phyloP scores from a whole-genome alignment of 176 grass and related monocot genomes.

The Thalia dealbata region DNA sequence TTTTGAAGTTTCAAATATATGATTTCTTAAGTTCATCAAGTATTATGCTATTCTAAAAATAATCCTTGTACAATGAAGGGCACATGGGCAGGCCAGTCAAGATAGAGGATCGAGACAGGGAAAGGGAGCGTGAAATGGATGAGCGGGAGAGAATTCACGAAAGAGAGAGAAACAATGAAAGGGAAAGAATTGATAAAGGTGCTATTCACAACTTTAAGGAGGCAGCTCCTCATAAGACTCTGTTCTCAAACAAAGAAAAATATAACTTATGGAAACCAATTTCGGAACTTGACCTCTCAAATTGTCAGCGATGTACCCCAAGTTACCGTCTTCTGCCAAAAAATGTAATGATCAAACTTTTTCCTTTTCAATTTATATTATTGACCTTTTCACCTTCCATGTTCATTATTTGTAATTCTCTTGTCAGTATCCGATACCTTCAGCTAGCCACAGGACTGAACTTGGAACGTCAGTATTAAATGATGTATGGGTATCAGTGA shows the following conservation, averaged over 20 bases:
- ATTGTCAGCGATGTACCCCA: conserved; percentile 58
- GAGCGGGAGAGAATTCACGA: conserved; percentile 50
- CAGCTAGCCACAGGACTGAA: conserved; percentile 53
- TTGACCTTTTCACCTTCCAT: background rate
- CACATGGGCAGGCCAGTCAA: conserved; percentile 28
- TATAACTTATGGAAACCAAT: conserved; percentile 64
- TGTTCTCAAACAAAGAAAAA: conserved; percentile 52
- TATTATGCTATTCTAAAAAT: background rate
- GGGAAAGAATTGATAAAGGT: conserved; percentile 39
- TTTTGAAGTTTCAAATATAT: background rate
- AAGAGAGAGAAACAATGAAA: conserved; percentile 39
- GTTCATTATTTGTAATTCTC: conserved; percentile 10
- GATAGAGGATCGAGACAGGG: conserved; percentile 42
- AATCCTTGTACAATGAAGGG: conserved; percentile 30
- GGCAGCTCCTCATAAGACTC: conserved; percentile 19
- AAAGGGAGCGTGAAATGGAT: conserved; percentile 39
- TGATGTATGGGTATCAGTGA: conserved; percentile 71
- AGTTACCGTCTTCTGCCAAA: conserved; percentile 81
- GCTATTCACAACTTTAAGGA: conserved; percentile 40
- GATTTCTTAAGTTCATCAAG: background rate
- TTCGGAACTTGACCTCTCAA: conserved; percentile 69
- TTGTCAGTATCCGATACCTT: conserved; percentile 47
- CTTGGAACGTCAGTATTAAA: conserved; percentile 51
- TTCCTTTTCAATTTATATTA: background rate
- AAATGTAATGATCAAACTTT: conserved; percentile 30